Percentiles rank a stretch among this genome's conserved stretches.
Conservation (phyloP, 495 filamentous ascomycete genomes). For the Aspergillus baeticus region DNA sequence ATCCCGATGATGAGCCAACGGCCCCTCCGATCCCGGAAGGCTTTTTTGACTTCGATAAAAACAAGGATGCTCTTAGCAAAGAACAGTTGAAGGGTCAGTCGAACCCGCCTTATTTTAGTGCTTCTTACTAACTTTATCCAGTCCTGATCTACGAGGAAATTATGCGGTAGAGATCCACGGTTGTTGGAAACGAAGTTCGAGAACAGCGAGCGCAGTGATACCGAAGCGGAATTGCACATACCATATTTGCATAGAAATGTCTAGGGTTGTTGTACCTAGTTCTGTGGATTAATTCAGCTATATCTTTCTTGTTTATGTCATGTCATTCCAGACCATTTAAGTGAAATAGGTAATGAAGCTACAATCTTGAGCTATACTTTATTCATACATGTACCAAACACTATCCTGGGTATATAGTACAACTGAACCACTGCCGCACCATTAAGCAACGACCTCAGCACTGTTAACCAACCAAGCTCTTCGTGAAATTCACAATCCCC, state of each 20-base stretch:
- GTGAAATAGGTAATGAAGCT: not conserved
- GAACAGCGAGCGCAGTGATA: not conserved
- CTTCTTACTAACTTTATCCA: constrained; percentile 28
- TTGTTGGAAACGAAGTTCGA: not conserved
- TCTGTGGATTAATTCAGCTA: constrained; percentile 10
- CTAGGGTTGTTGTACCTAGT: constrained; percentile 17
- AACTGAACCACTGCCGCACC: not conserved
- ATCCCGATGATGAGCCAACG: constrained; percentile 97
- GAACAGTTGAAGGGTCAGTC: constrained; percentile 89
- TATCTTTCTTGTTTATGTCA: constrained; percentile 3
- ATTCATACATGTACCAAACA: not conserved
- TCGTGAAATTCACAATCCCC: constrained; percentile 60
- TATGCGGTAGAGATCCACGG: constrained; percentile 71
- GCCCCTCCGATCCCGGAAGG: constrained; percentile 95
- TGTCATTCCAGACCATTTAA: not conserved
- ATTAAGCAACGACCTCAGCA: not conserved
- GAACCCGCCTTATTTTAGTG: not conserved
- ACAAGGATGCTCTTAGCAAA: constrained; percentile 98
- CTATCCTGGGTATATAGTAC: not conserved
- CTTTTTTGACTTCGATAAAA: constrained; percentile 99
- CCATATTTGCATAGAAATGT: constrained; percentile 20
- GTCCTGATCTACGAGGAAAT: constrained; percentile 97
- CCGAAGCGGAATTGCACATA: constrained; percentile 17
- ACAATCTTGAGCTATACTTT: not conserved
- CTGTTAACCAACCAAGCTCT: not conserved